Evolutionary conservation across 176 grass and related monocot genomes (phyloP).

Genomic region (Secale cereale): DNA sequence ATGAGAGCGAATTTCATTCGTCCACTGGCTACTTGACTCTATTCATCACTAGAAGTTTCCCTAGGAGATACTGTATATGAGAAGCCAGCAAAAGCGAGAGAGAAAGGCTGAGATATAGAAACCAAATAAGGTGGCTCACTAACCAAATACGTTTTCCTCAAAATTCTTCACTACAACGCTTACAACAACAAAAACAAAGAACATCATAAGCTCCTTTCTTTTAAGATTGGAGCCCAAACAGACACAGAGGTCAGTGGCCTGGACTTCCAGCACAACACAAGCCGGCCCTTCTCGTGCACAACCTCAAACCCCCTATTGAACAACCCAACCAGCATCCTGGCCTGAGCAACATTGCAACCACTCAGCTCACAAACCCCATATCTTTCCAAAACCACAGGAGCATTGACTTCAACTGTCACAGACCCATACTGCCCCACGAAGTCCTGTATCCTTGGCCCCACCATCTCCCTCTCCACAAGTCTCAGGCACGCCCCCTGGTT

Average conservation of each 20-base stretch:
- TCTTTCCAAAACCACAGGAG: conserved; percentile 15
- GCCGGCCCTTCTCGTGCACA: conserved; percentile 34
- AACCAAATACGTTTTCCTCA: not conserved
- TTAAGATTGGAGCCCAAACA: conserved; percentile 26
- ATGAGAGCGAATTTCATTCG: not conserved
- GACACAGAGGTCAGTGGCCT: conserved; percentile 47
- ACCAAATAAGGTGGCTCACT: not conserved
- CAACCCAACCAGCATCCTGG: conserved; percentile 45
- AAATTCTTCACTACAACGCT: not conserved
- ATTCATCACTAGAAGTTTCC: not conserved
- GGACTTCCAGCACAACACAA: conserved; percentile 61
- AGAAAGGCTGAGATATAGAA: not conserved
- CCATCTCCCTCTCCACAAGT: conserved; percentile 48
- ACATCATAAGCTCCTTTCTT: not conserved
- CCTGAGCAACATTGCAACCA: conserved; percentile 45
- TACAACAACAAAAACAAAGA: conserved; percentile 13
- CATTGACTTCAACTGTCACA: not conserved
- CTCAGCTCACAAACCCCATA: conserved; percentile 32
- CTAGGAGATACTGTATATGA: not conserved
- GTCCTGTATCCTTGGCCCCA: conserved; percentile 55
- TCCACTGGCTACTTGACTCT: not conserved
- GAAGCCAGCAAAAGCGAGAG: not conserved
- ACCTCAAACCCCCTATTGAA: conserved; percentile 42
- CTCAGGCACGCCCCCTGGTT: conserved; percentile 10
- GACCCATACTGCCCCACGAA: conserved; percentile 29